These are phyloP conservation scores for Dujonia santamariae DNA, from an alignment of 1,139 yeast genomes.

Conservation along the genomic window DNA sequence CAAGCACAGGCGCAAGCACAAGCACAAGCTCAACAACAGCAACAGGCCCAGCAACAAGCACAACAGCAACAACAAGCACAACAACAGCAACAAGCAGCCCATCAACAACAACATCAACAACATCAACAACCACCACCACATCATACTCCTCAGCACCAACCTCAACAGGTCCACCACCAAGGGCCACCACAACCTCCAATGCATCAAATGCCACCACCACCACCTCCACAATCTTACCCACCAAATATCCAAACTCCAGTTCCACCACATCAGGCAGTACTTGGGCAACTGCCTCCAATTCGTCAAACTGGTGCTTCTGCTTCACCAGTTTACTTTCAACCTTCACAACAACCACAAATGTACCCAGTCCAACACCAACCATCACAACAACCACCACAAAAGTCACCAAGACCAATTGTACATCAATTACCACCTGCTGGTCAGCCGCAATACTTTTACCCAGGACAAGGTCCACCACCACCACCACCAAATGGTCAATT, in stretches of 20 bases:
- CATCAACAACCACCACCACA: constrained; percentile 8
- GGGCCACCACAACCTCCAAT: constrained; percentile 4
- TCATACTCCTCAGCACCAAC: constrained; percentile 8
- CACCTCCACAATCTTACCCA: constrained; percentile 5
- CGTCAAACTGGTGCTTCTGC: constrained; percentile 5
- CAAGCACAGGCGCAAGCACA: constrained; percentile 4
- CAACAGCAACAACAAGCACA: constrained; percentile 6
- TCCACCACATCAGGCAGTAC: constrained; percentile 6
- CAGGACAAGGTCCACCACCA: constrained; percentile 8
- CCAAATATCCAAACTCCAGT: constrained; percentile 9
- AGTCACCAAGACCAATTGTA: no score
- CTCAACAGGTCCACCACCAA: constrained; percentile 5
- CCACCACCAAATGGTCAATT: constrained; percentile 14
- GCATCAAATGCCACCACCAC: constrained; percentile 7
- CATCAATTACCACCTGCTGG: constrained; percentile 5
- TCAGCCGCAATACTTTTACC: constrained; percentile 7
- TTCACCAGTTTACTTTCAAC: constrained; percentile 6
- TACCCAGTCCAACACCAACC: constrained; percentile 7
- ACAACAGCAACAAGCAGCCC: constrained; percentile 8
- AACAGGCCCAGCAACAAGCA: constrained; percentile 3
- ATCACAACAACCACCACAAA: constrained; percentile 8
- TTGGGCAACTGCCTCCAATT: constrained; percentile 6
- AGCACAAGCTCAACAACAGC: constrained; percentile 1
- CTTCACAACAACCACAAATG: constrained; percentile 4
- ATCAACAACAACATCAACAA: constrained; percentile 5